Conservation (phyloP, 768 basidiomycete genomes). For the Boletus reticulatus region DNA sequence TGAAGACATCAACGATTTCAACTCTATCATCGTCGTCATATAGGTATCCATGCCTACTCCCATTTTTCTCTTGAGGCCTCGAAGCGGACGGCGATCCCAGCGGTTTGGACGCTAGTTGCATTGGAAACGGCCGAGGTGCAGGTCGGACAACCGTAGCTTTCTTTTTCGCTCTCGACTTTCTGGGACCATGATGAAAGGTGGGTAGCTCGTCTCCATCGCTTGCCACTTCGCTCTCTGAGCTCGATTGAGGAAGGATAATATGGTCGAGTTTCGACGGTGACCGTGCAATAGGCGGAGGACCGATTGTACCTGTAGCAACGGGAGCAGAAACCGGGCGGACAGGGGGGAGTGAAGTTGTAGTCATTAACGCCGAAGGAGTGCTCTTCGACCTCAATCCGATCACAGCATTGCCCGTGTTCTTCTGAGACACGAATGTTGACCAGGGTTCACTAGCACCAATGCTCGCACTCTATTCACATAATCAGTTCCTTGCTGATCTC, state of each 20-base stretch:
- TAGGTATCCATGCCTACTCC: not conserved
- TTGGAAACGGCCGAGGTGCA: conserved; percentile 27
- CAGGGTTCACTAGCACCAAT: not conserved
- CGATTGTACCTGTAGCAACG: not conserved
- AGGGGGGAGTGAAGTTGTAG: not conserved
- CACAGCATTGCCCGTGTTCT: not conserved
- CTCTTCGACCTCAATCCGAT: not conserved
- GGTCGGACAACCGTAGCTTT: not conserved
- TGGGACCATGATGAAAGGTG: conserved; percentile 16
- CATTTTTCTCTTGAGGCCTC: not conserved
- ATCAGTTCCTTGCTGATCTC: not conserved
- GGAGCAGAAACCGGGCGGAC: conserved; percentile 1
- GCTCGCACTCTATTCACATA: conserved; percentile 1
- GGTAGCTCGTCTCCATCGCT: conserved; percentile 16
- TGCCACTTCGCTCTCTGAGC: conserved; percentile 11
- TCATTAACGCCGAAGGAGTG: not conserved
- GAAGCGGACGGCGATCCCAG: not conserved
- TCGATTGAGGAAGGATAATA: conserved; percentile 6
- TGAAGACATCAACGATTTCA: conserved; percentile 22
- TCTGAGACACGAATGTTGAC: not conserved
- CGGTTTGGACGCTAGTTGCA: conserved; percentile 13
- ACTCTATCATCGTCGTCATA: not conserved
- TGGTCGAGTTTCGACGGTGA: conserved; percentile 15
- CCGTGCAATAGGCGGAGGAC: not conserved
- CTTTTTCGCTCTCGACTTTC: not conserved